Percentiles rank a stretch among this genome's conserved stretches.
Evolutionary conservation across 192 early-diverging fungal species (phyloP).

Genomic region (Thoreauomyces humboldtii): DNA sequence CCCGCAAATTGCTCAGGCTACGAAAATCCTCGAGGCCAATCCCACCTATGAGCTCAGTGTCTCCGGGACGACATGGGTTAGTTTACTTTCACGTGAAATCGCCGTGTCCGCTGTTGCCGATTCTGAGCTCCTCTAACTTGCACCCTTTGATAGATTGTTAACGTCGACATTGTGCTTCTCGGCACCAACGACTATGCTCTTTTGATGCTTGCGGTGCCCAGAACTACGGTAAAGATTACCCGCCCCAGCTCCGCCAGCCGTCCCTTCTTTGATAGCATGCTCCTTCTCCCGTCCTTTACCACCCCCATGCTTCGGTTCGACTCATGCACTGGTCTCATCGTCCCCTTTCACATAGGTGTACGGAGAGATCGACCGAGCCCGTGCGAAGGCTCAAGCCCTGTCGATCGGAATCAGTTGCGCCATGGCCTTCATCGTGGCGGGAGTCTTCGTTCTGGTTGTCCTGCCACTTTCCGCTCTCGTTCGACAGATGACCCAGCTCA

Average conservation of each 20-base stretch:
- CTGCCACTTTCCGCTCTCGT: conserved; percentile 6
- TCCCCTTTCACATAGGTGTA: conserved; percentile 8
- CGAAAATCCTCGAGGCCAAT: neutral
- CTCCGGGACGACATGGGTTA: neutral
- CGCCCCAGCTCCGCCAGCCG: neutral
- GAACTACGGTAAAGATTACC: neutral
- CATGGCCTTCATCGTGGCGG: neutral
- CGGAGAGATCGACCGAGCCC: conserved; percentile 9
- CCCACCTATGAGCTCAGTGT: neutral
- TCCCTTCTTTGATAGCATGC: neutral
- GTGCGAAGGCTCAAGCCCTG: neutral
- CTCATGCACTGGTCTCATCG: too few species aligned
- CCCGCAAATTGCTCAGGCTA: neutral
- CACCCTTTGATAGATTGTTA: neutral
- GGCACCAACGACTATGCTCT: neutral
- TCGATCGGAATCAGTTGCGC: conserved; percentile 11
- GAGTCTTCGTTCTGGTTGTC: conserved; percentile 6
- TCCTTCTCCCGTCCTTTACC: too few species aligned
- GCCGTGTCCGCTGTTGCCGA: neutral
- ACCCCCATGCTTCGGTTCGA: too few species aligned
- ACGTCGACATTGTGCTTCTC: neutral
- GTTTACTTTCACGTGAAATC: too few species aligned
- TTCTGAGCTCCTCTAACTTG: neutral
- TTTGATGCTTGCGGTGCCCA: neutral
- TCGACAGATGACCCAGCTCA: neutral